phyloP scores from a whole-genome alignment of 2,329 filamentous ascomycete species.

The Ophiocordyceps unilateralis region DNA sequence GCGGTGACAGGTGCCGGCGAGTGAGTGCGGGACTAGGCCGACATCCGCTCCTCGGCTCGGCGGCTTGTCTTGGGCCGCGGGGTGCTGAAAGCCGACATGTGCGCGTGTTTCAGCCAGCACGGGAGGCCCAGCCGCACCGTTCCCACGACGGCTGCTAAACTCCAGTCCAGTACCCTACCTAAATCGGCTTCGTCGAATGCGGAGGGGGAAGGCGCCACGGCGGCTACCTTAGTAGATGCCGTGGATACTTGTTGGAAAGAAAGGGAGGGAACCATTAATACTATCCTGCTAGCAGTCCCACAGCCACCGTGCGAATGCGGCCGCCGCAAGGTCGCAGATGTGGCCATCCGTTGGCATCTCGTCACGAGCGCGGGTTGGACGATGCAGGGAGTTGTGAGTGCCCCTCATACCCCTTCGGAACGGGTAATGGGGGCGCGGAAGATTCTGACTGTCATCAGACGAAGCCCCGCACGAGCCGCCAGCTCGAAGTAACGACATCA shows the following conservation, averaged over 20 bases:
- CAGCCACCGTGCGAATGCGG: not conserved
- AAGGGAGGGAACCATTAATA: not conserved
- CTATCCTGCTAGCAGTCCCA: not conserved
- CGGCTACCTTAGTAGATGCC: not conserved
- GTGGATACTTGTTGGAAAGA: not conserved
- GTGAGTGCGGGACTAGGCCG: not conserved
- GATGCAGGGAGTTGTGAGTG: constrained; percentile 1
- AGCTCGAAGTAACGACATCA: not conserved
- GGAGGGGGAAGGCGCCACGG: not conserved
- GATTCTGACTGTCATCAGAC: not conserved
- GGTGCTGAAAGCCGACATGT: not conserved
- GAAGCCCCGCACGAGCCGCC: not conserved
- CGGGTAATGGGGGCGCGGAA: not conserved
- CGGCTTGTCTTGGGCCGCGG: not conserved
- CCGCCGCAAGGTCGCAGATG: not conserved
- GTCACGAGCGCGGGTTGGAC: constrained; percentile 1
- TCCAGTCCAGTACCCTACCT: too few species aligned
- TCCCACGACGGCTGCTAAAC: not conserved
- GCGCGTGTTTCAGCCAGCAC: not conserved
- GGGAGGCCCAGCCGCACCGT: constrained; percentile 1
- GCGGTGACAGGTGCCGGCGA: not conserved
- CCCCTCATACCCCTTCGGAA: not conserved
- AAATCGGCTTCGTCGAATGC: too few species aligned
- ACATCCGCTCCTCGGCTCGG: not conserved
- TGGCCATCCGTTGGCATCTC: not conserved